Evolutionary conservation across 352 stramenopile genomes (phyloP), one percentile per base, ranked within the genome.

Genomic region (Pythium myriotylum): DNA sequence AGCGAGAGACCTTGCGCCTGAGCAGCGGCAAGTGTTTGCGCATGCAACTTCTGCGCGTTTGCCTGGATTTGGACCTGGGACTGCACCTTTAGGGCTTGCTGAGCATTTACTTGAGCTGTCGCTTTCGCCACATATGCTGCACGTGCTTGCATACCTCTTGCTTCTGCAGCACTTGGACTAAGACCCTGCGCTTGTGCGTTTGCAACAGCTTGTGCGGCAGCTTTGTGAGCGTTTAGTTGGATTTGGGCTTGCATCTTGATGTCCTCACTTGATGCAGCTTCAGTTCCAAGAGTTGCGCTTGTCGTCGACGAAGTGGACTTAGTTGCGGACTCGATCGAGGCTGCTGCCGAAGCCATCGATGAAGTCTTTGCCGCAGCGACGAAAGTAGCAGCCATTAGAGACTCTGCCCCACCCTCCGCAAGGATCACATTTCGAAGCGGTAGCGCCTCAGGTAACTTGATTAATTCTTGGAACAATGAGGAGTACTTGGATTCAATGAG

Each of bases 371-470:
- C 73, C 0, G 81, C 80, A 1, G 79, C 76, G 19, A 85, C 75
- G 76, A 99, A 99, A 55, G 94, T 98, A 32, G 97, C 84, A 27
- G 89, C 88, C 0, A 99, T 81, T 19, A 99, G 62, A 26, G 85
- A 88, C 26, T 97, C 85, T 7, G 92, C 92, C 39, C 91, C 95
- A 26, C 93, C 84, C 33, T 96, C 87, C 2, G 65, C 81, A 47
- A 83, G 88, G 22, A 99, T 72, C 54, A 98, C 87, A 50, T 86
- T 77, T 27, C 95, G 85, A 29, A 99, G 70, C 41, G 82, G 75
- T 20, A 69, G 72, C 0, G 95, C 92, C 56, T 98, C 89, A 3
- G 96, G 83, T 5, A 97, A 60, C 56, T 96, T 96, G 33, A 99
- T 67, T 17, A 99, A 68, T 53, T 97, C 87, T 64, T 97, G 88